Evolutionary conservation across 352 stramenopile genomes (phyloP).

Genomic region (Hyaloperonospora brassicae): DNA sequence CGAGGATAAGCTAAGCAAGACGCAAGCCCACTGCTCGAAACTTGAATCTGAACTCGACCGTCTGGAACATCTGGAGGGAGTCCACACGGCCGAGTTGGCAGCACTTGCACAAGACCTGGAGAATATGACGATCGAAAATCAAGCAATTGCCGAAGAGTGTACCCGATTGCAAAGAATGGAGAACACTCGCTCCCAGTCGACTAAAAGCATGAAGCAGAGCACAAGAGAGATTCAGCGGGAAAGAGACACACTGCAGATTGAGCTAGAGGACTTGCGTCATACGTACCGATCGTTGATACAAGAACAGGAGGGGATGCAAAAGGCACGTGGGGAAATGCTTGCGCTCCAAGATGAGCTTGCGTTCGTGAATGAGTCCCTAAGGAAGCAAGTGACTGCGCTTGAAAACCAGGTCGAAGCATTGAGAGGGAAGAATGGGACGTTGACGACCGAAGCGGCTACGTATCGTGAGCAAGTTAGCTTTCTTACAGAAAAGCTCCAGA

Average conservation of each 20-base stretch:
- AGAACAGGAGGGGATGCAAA: slow-evolving; percentile 64
- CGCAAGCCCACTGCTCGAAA: slow-evolving; percentile 33
- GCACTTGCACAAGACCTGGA: slow-evolving; percentile 73
- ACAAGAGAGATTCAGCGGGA: slow-evolving; percentile 57
- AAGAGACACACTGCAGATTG: slow-evolving; percentile 59
- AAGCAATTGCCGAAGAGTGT: slow-evolving; percentile 78
- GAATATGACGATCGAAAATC: slow-evolving; percentile 85
- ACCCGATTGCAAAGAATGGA: slow-evolving; percentile 47
- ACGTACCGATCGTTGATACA: slow-evolving; percentile 67
- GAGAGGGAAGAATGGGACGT: slow-evolving; percentile 45
- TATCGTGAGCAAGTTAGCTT: slow-evolving; percentile 79
- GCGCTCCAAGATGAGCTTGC: slow-evolving; percentile 50
- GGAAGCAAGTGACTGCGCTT: slow-evolving; percentile 44
- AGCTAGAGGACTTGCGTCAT: slow-evolving; percentile 66
- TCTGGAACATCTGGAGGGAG: slow-evolving; percentile 52
- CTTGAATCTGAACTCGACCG: slow-evolving; percentile 49
- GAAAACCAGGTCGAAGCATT: slow-evolving; percentile 52
- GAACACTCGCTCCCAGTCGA: slow-evolving; percentile 44
- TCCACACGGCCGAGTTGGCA: slow-evolving; percentile 53
- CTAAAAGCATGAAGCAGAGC: slow-evolving; percentile 43
- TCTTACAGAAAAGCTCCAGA: slow-evolving; percentile 63
- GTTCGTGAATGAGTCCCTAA: slow-evolving; percentile 57
- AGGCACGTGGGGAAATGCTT: slow-evolving; percentile 44
- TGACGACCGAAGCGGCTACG: slow-evolving; percentile 44
- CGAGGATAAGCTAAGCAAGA: slow-evolving; percentile 38